Base-by-base conservation (phyloP, 179 eudicot species). In the Spergularia azorica region DNA sequence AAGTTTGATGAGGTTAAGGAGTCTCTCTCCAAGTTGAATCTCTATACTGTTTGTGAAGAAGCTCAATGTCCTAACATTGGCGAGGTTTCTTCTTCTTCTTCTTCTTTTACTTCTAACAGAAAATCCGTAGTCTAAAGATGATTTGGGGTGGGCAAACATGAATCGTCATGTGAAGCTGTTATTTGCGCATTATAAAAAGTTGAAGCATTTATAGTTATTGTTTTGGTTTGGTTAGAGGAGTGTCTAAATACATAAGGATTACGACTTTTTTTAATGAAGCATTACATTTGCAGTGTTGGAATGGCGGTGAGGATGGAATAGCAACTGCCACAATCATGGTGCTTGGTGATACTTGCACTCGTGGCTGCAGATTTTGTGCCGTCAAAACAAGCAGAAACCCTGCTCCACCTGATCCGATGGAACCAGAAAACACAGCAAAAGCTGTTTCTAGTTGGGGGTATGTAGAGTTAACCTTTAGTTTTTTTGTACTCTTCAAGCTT, bases 391-490 rank as follows among this genome's bases (percentile, higher is more conserved):
- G 93, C 63, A 82, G 87, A 74, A 95, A 95, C 74, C 98, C 98
- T 43, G 83, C 95, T 17, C 93, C 97, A 9, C 97, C 98, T 62
- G 97, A 93, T 81, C 97, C 97, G 8, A 90, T 91, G 93, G 98
- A 95, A 79, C 98, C 98, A 20, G 79, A 86, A 70, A 93, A 93
- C 85, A 95, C 98, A 65, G 97, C 98, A 55, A 79, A 83, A 83
- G 97, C 98, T 72, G 83, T 95, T 74, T 88, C 89, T 38, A 91
- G 95, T 71, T 91, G 98, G 98, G 98, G 97, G 98, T 95, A 88
- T 64, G 82, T 72, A 41, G 73, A 36, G 52, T 26, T 55, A 9
- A 41, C 18, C 16, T 21, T 74, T 70, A 2, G 11, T 12, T 36
- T 70, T 21, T 26, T 70, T 12, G 54, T 15, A 8, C 48, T 70